These are phyloP conservation scores for Kalanchoe fedtschenkoi DNA, from an alignment of 164 flowering plant species.

Conservation along the genomic window DNA sequence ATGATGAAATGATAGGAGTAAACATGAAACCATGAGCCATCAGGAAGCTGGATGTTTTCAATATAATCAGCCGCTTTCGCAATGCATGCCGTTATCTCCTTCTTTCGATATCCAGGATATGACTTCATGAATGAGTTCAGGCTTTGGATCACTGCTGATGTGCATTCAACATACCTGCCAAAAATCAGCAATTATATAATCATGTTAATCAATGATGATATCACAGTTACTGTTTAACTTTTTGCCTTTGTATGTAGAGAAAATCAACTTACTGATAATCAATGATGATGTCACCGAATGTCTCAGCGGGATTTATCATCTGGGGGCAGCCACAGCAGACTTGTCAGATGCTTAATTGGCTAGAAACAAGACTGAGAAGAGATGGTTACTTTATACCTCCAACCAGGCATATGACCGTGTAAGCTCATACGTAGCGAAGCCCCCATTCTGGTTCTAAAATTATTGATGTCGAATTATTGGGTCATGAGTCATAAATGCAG, in stretches of 20 bases:
- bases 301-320: constrained; percentile 45
- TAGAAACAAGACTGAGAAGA: not conserved
- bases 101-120: constrained; percentile 25
- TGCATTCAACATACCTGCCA: constrained; percentile 43
- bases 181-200: not conserved
- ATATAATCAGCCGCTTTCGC: constrained; percentile 26
- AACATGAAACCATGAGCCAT: constrained; percentile 49
- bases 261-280: constrained; percentile 49
- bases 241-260: no score
- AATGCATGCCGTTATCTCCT: constrained; percentile 30
- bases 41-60: constrained; percentile 30
- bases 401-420: constrained; percentile 48
- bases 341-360: not conserved
- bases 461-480: not conserved
- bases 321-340: not conserved
- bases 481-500: not conserved
- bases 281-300: constrained; percentile 35
- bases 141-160: constrained; percentile 39
- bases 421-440: constrained; percentile 52
- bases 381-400: constrained; percentile 25
- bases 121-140: constrained; percentile 21
- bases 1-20: no score
- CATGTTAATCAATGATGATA: not conserved
- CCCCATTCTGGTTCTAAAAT: constrained; percentile 38
- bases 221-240: no score